Evolutionary conservation across 306 rosid species (phyloP), one percentile per base, ranked within the genome.

Genomic region (Fragaria vesca): DNA sequence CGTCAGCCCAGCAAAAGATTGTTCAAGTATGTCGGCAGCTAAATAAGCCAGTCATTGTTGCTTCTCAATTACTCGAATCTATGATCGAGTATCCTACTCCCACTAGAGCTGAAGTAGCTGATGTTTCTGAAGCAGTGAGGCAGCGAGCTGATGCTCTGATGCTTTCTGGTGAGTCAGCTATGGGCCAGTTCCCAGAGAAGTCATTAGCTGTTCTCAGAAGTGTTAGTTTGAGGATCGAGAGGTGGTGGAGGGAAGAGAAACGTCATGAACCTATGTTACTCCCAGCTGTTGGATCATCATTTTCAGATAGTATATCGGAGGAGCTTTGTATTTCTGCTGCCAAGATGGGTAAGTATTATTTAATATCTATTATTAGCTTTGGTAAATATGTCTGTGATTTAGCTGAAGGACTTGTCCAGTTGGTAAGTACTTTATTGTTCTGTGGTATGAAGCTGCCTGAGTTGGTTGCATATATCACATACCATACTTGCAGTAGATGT

Each of bases 101-200:
- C 58, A 96, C 99, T 21, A 90, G 99, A 84, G 99, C 99, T 46
- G 99, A 96, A 86, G 99, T 96, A 69, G 99, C 99, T 45, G 99
- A 96, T 90, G 98, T 96, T 82, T 96, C 99, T 70, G 99, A 96
- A 87, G 99, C 99, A 43, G 99, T 96, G 54, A 87, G 99, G 90
- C 99, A 96, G 84, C 89, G 98, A 11, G 90, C 99, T 58, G 99
- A 96, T 89, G 99, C 99, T 76, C 85, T 96, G 86, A 96, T 96
- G 99, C 99, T 96, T 66, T 96, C 99, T 66, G 99, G 99, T 72
- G 99, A 96, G 84, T 96, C 99, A 42, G 99, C 99, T 74, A 96
- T 96, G 99, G 99, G 99, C 80, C 99, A 93, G 88, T 96, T 47
- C 86, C 99, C 99, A 6, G 98, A 93, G 10, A 96, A 96, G 88